Evolutionary conservation across 129 eudicot species (phyloP).

Genomic region (Sambucus nigra): DNA sequence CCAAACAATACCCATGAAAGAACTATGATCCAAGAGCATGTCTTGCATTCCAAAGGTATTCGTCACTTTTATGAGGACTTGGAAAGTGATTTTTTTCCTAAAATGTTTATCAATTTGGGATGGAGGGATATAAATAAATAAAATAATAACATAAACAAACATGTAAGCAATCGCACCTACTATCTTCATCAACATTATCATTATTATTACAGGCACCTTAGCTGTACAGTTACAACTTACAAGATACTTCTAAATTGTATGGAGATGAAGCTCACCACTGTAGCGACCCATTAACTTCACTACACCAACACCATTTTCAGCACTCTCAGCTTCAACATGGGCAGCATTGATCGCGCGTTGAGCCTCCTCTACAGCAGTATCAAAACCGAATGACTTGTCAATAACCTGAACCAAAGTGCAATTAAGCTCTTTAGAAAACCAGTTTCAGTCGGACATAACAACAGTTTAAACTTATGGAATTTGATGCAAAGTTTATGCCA

Average conservation of each 20-base stretch:
- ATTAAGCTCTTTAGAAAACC: slow-evolving; percentile 2
- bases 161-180: not conserved
- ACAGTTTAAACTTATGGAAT: too few relatives aligned
- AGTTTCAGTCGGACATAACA: too few relatives aligned
- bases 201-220: not conserved
- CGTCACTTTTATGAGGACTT: too few relatives aligned
- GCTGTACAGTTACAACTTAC: not conserved
- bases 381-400: slow-evolving; percentile 92
- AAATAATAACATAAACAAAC: too few relatives aligned
- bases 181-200: not conserved
- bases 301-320: slow-evolving; percentile 88
- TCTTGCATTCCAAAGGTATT: too few relatives aligned
- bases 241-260: not conserved
- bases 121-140: too few relatives aligned
- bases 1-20: too few relatives aligned
- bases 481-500: not conserved
- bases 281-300: slow-evolving; percentile 96
- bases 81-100: too few relatives aligned
- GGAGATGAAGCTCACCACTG: slow-evolving; percentile 43
- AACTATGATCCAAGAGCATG: too few relatives aligned
- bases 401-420: slow-evolving; percentile 52
- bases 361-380: slow-evolving; percentile 98
- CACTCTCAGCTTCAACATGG: slow-evolving; percentile 92
- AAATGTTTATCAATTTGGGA: not conserved
- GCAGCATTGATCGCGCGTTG: slow-evolving; percentile 98